These are phyloP conservation scores for Hyaloperonospora arabidopsidis DNA, from an alignment of 352 stramenopile species.

Conservation along the genomic window DNA sequence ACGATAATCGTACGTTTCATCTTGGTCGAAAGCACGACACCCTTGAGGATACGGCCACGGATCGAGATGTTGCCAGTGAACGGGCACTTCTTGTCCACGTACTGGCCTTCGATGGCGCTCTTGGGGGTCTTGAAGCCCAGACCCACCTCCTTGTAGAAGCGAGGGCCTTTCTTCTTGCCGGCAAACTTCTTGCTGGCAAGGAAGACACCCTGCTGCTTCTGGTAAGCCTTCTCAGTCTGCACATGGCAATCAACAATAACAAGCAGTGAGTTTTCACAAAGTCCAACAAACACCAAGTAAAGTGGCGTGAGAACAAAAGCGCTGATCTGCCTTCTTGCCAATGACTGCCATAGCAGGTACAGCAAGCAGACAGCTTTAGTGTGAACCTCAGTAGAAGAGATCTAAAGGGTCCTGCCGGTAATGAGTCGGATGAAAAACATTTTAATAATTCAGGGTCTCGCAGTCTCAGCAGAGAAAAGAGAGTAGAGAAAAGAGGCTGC, in stretches of 20 bases:
- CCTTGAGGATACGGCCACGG: constrained; percentile 96
- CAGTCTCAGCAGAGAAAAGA: constrained; percentile 8
- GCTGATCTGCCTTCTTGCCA: too few species aligned
- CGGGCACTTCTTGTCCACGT: constrained; percentile 99
- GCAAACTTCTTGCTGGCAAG: constrained; percentile 94
- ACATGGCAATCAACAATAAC: constrained; percentile 6
- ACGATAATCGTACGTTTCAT: constrained; percentile 99
- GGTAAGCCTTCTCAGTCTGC: constrained; percentile 98
- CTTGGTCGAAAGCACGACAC: constrained; percentile 98
- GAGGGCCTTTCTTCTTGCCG: constrained; percentile 91
- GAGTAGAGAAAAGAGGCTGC: neutral
- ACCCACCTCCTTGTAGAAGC: constrained; percentile 95
- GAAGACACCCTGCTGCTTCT: constrained; percentile 99
- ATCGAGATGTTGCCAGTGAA: constrained; percentile 99
- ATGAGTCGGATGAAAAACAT: constrained; percentile 27
- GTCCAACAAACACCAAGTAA: neutral
- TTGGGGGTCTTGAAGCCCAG: constrained; percentile 99
- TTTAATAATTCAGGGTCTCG: constrained; percentile 23
- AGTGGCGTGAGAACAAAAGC: too few species aligned
- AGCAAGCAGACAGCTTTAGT: constrained; percentile 21
- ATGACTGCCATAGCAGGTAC: too few species aligned
- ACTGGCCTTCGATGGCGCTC: constrained; percentile 90
- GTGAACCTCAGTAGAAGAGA: constrained; percentile 2
- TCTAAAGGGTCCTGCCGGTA: constrained; percentile 28
- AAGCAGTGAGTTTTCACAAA: constrained; percentile 1